A percentile compares a stretch with the other conserved stretches of the same genome.
phyloP scores from a whole-genome alignment of 1,284 basidiomycete species.

The Sporisorium reilianum region DNA sequence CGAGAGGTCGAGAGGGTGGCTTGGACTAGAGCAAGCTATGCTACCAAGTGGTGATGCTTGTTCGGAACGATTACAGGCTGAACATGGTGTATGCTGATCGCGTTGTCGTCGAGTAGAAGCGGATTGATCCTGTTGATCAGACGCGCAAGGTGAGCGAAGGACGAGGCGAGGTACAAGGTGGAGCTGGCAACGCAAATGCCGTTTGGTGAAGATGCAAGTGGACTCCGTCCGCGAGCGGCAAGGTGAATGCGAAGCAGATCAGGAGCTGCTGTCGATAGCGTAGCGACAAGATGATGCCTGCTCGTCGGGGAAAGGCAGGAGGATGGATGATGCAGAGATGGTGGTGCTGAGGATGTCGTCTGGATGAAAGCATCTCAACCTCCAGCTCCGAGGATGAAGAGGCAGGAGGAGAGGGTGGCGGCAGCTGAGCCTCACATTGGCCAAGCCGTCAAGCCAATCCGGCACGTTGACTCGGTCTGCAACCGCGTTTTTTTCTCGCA shows the following conservation, averaged over 20 bases:
- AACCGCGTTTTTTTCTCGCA: conserved; percentile 3
- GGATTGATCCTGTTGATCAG: not conserved
- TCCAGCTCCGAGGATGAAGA: not conserved
- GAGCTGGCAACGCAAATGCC: not conserved
- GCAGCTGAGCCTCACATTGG: conserved; percentile 8
- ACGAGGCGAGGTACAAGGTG: not conserved
- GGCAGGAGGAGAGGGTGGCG: conserved; percentile 3
- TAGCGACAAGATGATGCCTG: not conserved
- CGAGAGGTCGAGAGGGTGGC: conserved; percentile 1
- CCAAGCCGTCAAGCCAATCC: conserved; percentile 2
- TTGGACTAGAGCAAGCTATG: conserved; percentile 2
- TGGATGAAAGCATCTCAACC: not conserved
- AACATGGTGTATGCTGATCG: conserved; percentile 1
- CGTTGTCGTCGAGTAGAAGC: not conserved
- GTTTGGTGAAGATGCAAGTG: not conserved
- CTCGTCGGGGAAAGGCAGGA: not conserved
- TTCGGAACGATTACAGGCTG: not conserved
- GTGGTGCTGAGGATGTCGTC: not conserved
- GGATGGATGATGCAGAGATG: not conserved
- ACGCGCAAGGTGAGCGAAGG: not conserved
- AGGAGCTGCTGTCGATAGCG: not conserved
- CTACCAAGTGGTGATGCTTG: not conserved
- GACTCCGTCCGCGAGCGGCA: no score
- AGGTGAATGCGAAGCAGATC: not conserved
- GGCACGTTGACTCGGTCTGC: conserved; percentile 6